A percentile compares a stretch with the other conserved stretches of the same genome.
Evolutionary conservation across 768 basidiomycete genomes (phyloP).

Genomic region (Gymnopilus dilepis): DNA sequence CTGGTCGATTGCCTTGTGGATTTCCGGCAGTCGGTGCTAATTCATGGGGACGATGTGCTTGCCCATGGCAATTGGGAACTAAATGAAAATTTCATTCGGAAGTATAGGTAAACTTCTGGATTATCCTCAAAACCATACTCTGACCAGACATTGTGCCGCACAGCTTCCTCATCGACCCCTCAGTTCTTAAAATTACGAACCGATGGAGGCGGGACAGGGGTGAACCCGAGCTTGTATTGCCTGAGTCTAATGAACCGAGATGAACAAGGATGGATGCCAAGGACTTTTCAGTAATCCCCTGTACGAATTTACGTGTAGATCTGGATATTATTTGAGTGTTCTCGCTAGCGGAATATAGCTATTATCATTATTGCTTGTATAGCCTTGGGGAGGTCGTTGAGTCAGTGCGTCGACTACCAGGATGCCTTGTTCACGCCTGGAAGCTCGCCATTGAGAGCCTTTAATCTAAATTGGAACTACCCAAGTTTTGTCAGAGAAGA

Average conservation of each 20-base stretch:
- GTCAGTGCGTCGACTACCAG: conserved; percentile 61
- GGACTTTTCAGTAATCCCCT: conserved; percentile 12
- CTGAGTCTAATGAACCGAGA: conserved; percentile 24
- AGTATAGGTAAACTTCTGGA: conserved; percentile 68
- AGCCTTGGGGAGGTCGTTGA: background rate
- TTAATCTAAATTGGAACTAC: conserved; percentile 89
- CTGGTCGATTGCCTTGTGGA: conserved; percentile 81
- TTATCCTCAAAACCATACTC: background rate
- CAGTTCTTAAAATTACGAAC: conserved; percentile 74
- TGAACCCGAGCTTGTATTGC: conserved; percentile 60
- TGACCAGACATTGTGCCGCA: conserved; percentile 3
- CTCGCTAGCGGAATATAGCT: conserved; percentile 5
- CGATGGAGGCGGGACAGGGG: conserved; percentile 89
- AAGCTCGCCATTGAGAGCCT: conserved; percentile 81
- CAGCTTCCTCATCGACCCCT: conserved; percentile 81
- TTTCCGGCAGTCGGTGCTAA: conserved; percentile 66
- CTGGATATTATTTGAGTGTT: conserved; percentile 11
- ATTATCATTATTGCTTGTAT: conserved; percentile 8
- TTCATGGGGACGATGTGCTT: conserved; percentile 93
- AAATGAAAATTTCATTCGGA: conserved; percentile 78
- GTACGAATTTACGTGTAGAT: conserved; percentile 18
- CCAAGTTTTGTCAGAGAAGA: background rate
- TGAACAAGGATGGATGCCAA: background rate
- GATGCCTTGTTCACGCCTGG: conserved; percentile 90
- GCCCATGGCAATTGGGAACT: conserved; percentile 92